phyloP scores from a whole-genome alignment of 129 eudicot genomes.

The Flaveria ramosissima region DNA sequence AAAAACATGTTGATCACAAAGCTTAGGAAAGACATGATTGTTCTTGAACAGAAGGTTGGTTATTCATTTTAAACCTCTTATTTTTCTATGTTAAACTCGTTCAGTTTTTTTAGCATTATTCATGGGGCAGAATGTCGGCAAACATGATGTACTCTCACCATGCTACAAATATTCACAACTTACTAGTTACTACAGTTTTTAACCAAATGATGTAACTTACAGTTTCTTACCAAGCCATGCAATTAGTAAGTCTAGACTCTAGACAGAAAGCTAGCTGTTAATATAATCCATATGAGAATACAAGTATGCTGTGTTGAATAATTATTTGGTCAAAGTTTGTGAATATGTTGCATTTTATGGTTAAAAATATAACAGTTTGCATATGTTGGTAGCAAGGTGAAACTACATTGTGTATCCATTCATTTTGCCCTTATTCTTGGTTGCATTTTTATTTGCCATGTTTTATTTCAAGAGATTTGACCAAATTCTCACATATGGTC shows the following conservation, averaged over 20 bases:
- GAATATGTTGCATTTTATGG: not conserved
- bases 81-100: not conserved
- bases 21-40: slow-evolving; percentile 68
- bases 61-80: not conserved
- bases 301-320: not conserved
- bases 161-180: not conserved
- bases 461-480: not conserved
- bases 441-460: not conserved
- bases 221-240: not conserved
- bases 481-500: not conserved
- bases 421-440: not conserved
- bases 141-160: not conserved
- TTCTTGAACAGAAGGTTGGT: slow-evolving; percentile 89
- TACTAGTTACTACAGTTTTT: not conserved
- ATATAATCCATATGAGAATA: not conserved
- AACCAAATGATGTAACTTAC: not conserved
- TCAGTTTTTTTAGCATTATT: not conserved
- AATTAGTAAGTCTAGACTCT: not conserved
- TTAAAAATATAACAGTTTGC: not conserved
- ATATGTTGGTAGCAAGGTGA: not conserved
- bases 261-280: not conserved
- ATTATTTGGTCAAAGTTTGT: not conserved
- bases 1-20: slow-evolving; percentile 74
- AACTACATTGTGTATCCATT: not conserved
- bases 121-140: not conserved